Base-by-base conservation (phyloP, 768 basidiomycete genomes). In the Amanita pseudoporphyria region DNA sequence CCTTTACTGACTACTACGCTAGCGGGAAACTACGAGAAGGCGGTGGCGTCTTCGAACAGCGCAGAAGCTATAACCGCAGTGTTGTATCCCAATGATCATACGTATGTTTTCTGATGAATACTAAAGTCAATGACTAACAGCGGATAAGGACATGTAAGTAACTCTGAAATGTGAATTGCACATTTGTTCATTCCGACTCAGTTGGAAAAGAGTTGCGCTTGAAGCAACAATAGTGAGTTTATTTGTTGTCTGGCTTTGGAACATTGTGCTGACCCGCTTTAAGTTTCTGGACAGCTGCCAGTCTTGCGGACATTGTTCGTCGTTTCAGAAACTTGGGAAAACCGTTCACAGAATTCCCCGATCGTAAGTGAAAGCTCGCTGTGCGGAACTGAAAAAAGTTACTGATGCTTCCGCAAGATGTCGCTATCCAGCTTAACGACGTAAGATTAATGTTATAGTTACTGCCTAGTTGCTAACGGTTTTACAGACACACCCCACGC, bases 1-100 rank as follows among this genome's bases (percentile, higher is more conserved):
- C 9, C 22, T 33, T 9, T 9, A 9, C 47, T 30, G 39, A 30
- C 44, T 9, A 21, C 42, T 38, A 13, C 18, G 45, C 19, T 53
- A 90, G 90, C 91, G 53, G 95, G 95, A 38, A 84, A 95, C 66
- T 98, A 98, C 62, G 91, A 92, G 60, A 80, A 72, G 39, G 89
- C 93, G 2, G 86, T 98, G 21, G 84, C 87, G 57, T 76, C 88
- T 1, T 87, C 85, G 30, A 92, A 93, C 64, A 84, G 84, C 56
- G 96, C 96, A 9, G 87, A 83, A 51, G 90, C 88, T 31, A 96
- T 99, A 62, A 97, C 94, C 3, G 82, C 88, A 7, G 95, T 97
- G 6, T 72, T 97, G 28, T 98, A 99, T 68, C 96, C 95, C 22
- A 95, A 96, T 62, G 95, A 97, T 62, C 87, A 92, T 58, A 87